These are phyloP conservation scores for Phlegmacium glaucopus DNA, from an alignment of 768 basidiomycete species.

Conservation along the genomic window DNA sequence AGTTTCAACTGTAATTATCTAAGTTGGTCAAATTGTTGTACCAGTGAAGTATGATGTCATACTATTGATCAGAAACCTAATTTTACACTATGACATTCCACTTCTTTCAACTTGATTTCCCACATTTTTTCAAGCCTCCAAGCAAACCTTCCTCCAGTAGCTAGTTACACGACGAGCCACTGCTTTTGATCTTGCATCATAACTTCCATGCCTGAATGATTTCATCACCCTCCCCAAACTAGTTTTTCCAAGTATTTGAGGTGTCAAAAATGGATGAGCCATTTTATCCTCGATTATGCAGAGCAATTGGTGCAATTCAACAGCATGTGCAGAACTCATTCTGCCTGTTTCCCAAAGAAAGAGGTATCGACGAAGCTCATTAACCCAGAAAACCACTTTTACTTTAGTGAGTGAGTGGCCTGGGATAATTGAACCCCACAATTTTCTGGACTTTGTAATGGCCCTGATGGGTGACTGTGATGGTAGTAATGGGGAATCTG, in stretches of 20 bases:
- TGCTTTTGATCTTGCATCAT: neutral
- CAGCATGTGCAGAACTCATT: constrained; percentile 12
- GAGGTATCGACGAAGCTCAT: constrained; percentile 10
- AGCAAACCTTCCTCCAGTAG: constrained; percentile 7
- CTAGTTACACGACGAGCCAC: constrained; percentile 6
- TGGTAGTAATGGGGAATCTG: too few species aligned
- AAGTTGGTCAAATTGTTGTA: too few species aligned
- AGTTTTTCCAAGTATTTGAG: constrained; percentile 3
- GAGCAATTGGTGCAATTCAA: constrained; percentile 13
- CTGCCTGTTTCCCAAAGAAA: constrained; percentile 18
- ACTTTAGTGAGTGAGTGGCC: neutral
- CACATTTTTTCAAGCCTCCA: constrained; percentile 1
- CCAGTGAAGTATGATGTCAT: too few species aligned
- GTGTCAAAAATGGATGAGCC: constrained; percentile 2
- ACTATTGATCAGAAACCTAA: too few species aligned
- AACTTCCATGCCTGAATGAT: constrained; percentile 3
- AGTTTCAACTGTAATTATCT: too few species aligned
- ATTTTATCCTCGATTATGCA: constrained; percentile 10
- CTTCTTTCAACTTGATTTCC: too few species aligned
- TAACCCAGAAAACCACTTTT: constrained; percentile 15
- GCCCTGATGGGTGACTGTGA: too few species aligned
- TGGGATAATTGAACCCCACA: neutral
- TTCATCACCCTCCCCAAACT: constrained; percentile 4
- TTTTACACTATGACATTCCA: too few species aligned
- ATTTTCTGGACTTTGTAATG: neutral